Evolutionary conservation across 2,329 filamentous ascomycete genomes (phyloP).

Genomic region (Xylaria sp.): DNA sequence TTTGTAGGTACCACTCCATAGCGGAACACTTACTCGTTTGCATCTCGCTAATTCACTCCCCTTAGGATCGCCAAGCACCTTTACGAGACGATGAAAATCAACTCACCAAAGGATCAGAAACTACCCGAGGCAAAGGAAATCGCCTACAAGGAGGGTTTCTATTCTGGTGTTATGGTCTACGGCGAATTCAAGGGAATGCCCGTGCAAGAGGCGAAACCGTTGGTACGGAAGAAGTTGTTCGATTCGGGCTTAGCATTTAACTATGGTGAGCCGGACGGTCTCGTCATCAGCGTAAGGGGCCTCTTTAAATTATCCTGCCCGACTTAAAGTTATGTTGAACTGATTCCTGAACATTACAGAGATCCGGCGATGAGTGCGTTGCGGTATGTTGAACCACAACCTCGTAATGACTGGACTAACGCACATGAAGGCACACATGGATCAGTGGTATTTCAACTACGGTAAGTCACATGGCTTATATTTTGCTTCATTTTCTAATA

Average conservation of each 20-base stretch:
- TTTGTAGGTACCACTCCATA: constrained; percentile 13
- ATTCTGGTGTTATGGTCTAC: constrained; percentile 89
- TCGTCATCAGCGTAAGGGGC: constrained; percentile 33
- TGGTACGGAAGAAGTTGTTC: constrained; percentile 82
- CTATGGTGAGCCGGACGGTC: constrained; percentile 86
- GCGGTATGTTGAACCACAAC: constrained; percentile 56
- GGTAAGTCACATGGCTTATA: constrained; percentile 65
- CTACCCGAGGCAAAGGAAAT: constrained; percentile 94
- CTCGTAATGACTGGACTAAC: constrained; percentile 11
- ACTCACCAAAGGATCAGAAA: constrained; percentile 94
- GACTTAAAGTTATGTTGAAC: neutral
- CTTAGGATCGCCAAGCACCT: constrained; percentile 33
- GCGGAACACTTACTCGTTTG: neutral
- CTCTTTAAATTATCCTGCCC: neutral
- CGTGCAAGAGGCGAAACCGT: constrained; percentile 87
- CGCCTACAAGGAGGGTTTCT: constrained; percentile 97
- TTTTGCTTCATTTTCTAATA: constrained; percentile 59
- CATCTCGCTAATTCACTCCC: constrained; percentile 48
- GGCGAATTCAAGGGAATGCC: constrained; percentile 89
- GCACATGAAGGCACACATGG: constrained; percentile 72
- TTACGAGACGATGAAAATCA: constrained; percentile 73
- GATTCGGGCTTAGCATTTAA: constrained; percentile 83
- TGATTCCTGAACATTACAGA: constrained; percentile 60
- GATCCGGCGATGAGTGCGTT: constrained; percentile 92
- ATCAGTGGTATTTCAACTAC: constrained; percentile 99